These are phyloP conservation scores for Coniochaeta sp. DNA, from an alignment of 2,329 filamentous ascomycete genomes.

Conservation along the genomic window DNA sequence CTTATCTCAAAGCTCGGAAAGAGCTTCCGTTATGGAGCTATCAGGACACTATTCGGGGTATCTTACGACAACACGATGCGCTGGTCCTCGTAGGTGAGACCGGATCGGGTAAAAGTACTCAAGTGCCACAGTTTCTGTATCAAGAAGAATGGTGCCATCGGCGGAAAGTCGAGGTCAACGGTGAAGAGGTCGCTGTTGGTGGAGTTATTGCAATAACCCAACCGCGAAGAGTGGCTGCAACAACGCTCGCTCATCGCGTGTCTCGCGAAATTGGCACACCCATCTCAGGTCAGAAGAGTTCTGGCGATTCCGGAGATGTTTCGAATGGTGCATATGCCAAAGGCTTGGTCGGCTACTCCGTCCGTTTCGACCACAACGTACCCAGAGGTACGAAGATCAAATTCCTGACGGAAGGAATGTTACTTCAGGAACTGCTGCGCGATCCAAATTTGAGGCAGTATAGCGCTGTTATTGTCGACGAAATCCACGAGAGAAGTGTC, in stretches of 20 bases:
- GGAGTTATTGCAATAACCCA: slow-evolving; percentile 91
- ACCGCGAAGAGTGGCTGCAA: slow-evolving; percentile 87
- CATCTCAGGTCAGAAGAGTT: slow-evolving; percentile 17
- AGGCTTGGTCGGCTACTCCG: slow-evolving; percentile 79
- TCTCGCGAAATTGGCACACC: slow-evolving; percentile 64
- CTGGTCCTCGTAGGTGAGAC: slow-evolving; percentile 89
- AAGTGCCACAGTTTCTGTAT: slow-evolving; percentile 85
- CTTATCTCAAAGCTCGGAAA: slow-evolving; percentile 44
- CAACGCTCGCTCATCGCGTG: slow-evolving; percentile 81
- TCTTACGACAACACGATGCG: slow-evolving; percentile 60
- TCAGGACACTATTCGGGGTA: slow-evolving; percentile 58
- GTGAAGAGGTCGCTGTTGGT: slow-evolving; percentile 48
- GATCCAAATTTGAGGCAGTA: slow-evolving; percentile 80
- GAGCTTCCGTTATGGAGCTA: slow-evolving; percentile 75
- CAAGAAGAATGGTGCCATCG: slow-evolving; percentile 70
- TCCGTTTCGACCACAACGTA: slow-evolving; percentile 84
- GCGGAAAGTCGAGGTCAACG: slow-evolving; percentile 41
- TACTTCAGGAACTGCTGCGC: slow-evolving; percentile 84
- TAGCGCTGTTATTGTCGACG: slow-evolving; percentile 86
- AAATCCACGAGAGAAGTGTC: slow-evolving; percentile 92
- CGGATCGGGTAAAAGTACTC: slow-evolving; percentile 93
- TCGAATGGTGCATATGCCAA: slow-evolving; percentile 24
- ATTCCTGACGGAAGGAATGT: slow-evolving; percentile 92
- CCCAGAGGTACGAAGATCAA: slow-evolving; percentile 83
- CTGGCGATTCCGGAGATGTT: not conserved